phyloP scores from a whole-genome alignment of 495 filamentous ascomycete species.

The Hyaloscypha finlandica region DNA sequence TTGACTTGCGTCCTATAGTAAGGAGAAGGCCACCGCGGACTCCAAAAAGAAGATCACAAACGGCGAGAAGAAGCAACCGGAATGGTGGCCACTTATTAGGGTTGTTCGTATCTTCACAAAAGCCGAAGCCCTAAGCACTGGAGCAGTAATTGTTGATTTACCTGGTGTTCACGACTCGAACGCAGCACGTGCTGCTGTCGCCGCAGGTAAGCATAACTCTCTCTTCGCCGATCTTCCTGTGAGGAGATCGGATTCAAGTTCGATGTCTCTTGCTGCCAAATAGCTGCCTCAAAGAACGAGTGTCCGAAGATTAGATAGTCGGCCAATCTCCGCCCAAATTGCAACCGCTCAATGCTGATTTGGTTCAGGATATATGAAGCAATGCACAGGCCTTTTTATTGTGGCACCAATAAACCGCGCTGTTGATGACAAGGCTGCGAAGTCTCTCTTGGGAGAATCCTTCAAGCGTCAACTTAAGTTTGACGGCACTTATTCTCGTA shows the following conservation, averaged over 20 bases:
- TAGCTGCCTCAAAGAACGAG: no score
- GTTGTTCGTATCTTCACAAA: constrained; percentile 65
- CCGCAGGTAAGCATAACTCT: constrained; percentile 36
- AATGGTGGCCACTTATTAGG: constrained; percentile 68
- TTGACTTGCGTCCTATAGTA: constrained; percentile 39
- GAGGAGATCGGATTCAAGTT: no score
- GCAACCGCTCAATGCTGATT: no score
- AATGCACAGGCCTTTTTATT: constrained; percentile 55
- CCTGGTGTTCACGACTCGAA: constrained; percentile 69
- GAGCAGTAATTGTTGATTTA: constrained; percentile 66
- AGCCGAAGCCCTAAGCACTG: constrained; percentile 55
- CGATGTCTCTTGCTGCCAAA: no score
- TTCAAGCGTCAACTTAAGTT: constrained; percentile 65
- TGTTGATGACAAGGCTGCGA: constrained; percentile 64
- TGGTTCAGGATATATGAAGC: constrained; percentile 54
- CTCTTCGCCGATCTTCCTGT: no score
- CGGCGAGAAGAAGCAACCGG: constrained; percentile 34
- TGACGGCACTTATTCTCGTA: constrained; percentile 50
- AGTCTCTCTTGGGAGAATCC: constrained; percentile 56
- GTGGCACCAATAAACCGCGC: constrained; percentile 62
- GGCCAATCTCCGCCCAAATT: no score
- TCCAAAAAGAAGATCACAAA: constrained; percentile 22
- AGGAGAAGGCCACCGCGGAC: constrained; percentile 20
- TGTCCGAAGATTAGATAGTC: no score
- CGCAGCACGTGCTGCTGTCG: constrained; percentile 61